Evolutionary conservation across 2,329 filamentous ascomycete genomes (phyloP).

Genomic region (Clonostachys byssicola): DNA sequence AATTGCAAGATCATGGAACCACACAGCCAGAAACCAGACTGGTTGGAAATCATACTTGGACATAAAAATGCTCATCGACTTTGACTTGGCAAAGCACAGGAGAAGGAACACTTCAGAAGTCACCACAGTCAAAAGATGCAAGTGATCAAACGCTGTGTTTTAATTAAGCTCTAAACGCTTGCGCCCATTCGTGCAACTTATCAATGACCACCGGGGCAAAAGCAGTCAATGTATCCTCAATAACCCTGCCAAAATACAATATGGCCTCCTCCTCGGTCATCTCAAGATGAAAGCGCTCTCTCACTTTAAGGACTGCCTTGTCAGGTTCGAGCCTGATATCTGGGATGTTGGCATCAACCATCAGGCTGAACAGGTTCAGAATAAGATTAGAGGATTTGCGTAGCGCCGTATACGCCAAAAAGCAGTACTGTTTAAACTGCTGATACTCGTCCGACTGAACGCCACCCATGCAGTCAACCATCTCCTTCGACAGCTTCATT

Average conservation of each 20-base stretch:
- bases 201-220: constrained; percentile 94
- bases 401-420: constrained; percentile 87
- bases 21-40: too few species aligned
- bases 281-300: constrained; percentile 90
- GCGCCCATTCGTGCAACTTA: constrained; percentile 87
- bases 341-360: constrained; percentile 96
- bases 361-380: constrained; percentile 90
- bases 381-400: constrained; percentile 89
- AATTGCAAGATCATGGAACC: too few species aligned
- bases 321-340: constrained; percentile 91
- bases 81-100: too few species aligned
- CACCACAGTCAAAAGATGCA: background rate
- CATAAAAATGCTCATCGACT: too few species aligned
- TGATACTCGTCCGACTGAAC: constrained; percentile 75
- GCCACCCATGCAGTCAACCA: constrained; percentile 98
- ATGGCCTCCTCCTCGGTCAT: constrained; percentile 91
- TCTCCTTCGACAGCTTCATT: constrained; percentile 96
- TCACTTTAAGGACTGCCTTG: constrained; percentile 90
- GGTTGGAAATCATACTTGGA: too few species aligned
- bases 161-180: constrained; percentile 73
- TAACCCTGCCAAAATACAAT: constrained; percentile 79
- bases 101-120: background rate
- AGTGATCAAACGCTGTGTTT: background rate
- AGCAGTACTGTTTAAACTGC: constrained; percentile 92
- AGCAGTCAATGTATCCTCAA: constrained; percentile 85